Percentiles rank a stretch among this genome's conserved stretches.
Conservation (phyloP, 2,329 filamentous ascomycete genomes). For the Venturia oleaginea region DNA sequence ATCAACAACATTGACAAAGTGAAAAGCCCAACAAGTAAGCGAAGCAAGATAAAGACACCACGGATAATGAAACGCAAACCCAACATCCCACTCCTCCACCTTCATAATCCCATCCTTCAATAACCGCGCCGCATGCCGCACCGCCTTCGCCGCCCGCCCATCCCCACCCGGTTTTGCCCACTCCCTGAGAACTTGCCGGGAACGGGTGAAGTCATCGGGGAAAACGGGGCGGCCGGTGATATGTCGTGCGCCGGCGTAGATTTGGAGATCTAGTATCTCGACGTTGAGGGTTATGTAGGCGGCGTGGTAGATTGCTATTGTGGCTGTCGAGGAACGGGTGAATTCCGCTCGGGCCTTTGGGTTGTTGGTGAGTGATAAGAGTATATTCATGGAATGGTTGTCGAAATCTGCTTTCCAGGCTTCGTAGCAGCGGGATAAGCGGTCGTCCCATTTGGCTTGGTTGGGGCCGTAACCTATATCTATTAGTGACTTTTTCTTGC, state of each 20-base stretch:
- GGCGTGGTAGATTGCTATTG: slow-evolving; percentile 49
- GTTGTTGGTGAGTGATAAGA: slow-evolving; percentile 18
- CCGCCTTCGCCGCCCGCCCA: slow-evolving; percentile 33
- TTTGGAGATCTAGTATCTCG: slow-evolving; percentile 53
- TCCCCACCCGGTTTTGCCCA: slow-evolving; percentile 31
- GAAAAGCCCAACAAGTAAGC: slow-evolving; percentile 49
- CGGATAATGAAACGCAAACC: slow-evolving; percentile 50
- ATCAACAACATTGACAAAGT: slow-evolving; percentile 30
- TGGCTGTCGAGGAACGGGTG: slow-evolving; percentile 39
- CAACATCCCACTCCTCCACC: slow-evolving; percentile 43
- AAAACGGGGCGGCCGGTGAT: slow-evolving; percentile 50
- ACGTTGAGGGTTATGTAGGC: slow-evolving; percentile 48
- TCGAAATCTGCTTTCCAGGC: slow-evolving; percentile 52
- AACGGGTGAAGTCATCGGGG: slow-evolving; percentile 41
- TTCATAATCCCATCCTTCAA: slow-evolving; percentile 42
- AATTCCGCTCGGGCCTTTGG: slow-evolving; percentile 31
- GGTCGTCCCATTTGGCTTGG: slow-evolving; percentile 40
- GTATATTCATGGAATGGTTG: slow-evolving; percentile 36
- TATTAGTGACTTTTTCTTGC: neutral
- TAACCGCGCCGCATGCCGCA: slow-evolving; percentile 46
- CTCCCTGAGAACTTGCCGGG: slow-evolving; percentile 41
- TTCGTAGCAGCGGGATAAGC: slow-evolving; percentile 45
- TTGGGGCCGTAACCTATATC: slow-evolving; percentile 22
- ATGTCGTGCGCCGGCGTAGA: slow-evolving; percentile 50
- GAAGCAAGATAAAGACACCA: slow-evolving; percentile 55